Evolutionary conservation across 306 rosid species (phyloP), one percentile per base, ranked within the genome.

Genomic region (Quercus agrifolia): DNA sequence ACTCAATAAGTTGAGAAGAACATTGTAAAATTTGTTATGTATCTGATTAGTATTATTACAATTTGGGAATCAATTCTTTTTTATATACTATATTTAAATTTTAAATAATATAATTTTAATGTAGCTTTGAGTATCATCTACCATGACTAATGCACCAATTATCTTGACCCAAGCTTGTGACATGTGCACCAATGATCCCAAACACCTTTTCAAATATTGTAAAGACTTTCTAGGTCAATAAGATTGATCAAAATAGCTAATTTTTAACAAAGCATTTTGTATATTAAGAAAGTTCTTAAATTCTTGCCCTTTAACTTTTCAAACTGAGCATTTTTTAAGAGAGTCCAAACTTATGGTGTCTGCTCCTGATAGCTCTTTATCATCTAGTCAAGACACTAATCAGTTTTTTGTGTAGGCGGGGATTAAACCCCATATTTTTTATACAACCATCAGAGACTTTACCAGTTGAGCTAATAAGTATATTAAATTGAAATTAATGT

Each of bases 41-140:
- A 10, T 49, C 54, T 12, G 0, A 41, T 41, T 8, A 41, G 3
- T 41, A 8, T 8, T 41, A 41, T 41, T 41, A 41, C 11, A 41
- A 41, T 8, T 41, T 41, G 12, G 46, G 1, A 41, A 41, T 41
- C 46, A 8, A 41, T 41, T 41, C 12, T 41, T 41, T 38, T 41
- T 41, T 41, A 41, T 41, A 41, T 41, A 8, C 3, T 41, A 41
- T 41, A 41, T 41, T 41, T 41, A 41, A 41, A 41, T 41, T 55
- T 52, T 51, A 13, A 54, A 18, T 55, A 55, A 55, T 55, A 17
- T 19, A 15, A 17, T 55, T 14, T 55, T 14, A 14, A 15, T 18
- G 1, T 55, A 87, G 91, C 80, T 88, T 77, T 87, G 91, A 46
- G 85, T 88, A 17, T 88, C 89, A 11, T 87, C 89, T 5, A n/a